Evolutionary conservation across 208 protist genomes (phyloP).

Genomic region (Trypanosoma cruzi): DNA sequence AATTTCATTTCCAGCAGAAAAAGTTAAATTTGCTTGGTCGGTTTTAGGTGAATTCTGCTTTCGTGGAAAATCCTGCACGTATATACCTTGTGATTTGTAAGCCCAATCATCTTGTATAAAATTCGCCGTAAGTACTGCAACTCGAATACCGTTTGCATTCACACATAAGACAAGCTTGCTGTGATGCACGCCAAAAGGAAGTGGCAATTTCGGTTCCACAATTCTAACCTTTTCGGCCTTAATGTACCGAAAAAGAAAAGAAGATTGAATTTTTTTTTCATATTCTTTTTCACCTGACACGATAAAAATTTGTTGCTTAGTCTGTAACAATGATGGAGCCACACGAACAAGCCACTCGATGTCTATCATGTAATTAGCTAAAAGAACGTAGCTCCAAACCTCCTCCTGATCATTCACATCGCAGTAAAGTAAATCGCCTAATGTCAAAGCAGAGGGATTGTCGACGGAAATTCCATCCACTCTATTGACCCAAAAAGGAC

Average conservation of each 20-base stretch:
- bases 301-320: constrained; percentile 40
- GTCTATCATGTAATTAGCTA: constrained; percentile 80
- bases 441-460: constrained; percentile 25
- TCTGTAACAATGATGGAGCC: constrained; percentile 37
- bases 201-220: constrained; percentile 62
- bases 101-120: constrained; percentile 71
- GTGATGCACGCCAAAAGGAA: constrained; percentile 86
- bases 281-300: constrained; percentile 60
- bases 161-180: constrained; percentile 71
- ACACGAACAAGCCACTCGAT: constrained; percentile 53
- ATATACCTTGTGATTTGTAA: constrained; percentile 75
- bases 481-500: constrained; percentile 64
- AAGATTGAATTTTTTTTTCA: constrained; percentile 25
- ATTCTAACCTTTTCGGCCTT: constrained; percentile 38
- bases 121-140: constrained; percentile 78
- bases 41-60: neutral
- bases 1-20: constrained; percentile 9
- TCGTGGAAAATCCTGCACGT: constrained; percentile 84
- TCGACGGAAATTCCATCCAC: constrained; percentile 27
- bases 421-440: constrained; percentile 56
- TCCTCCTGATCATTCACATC: constrained; percentile 38
- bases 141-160: constrained; percentile 56
- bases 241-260: constrained; percentile 5
- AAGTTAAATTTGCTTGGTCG: neutral
- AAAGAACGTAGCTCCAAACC: constrained; percentile 55